phyloP scores from a whole-genome alignment of 164 flowering plant species.

The Amborella trichopoda region DNA sequence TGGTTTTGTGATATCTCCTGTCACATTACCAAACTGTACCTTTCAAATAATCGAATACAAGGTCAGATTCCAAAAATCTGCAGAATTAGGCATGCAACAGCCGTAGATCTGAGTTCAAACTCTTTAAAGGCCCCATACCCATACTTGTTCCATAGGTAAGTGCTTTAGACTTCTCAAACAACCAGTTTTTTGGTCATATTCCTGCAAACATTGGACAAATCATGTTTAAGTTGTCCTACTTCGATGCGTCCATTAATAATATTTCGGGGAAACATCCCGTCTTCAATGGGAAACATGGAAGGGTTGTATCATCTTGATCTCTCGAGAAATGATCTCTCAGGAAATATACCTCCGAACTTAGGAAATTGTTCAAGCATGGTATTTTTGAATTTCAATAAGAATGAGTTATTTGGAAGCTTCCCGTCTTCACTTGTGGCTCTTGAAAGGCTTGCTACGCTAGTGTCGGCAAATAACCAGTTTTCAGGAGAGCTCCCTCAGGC shows the following conservation, averaged over 20 bases:
- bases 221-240: not conserved
- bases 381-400: conserved; percentile 11
- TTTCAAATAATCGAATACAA: conserved; percentile 13
- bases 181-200: conserved; percentile 14
- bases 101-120: conserved; percentile 12
- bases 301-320: conserved; percentile 3
- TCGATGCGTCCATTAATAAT: conserved; percentile 1
- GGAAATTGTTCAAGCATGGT: not conserved
- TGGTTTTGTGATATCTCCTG: too few species aligned
- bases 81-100: not conserved
- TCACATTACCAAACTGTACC: not conserved
- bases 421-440: conserved; percentile 12
- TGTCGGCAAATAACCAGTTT: conserved; percentile 9
- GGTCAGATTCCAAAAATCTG: conserved; percentile 8
- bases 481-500: conserved; percentile 15
- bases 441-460: conserved; percentile 1
- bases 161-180: conserved; percentile 2
- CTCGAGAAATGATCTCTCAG: conserved; percentile 11
- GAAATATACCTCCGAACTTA: conserved; percentile 17
- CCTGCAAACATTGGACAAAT: not conserved
- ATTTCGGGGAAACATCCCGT: conserved; percentile 16
- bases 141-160: not conserved
- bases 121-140: conserved; percentile 12
- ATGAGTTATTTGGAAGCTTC: conserved; percentile 20
- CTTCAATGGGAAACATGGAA: not conserved